These are phyloP conservation scores for Colletotrichum sp. DNA, from an alignment of 2,329 filamentous ascomycete genomes.

Conservation along the genomic window DNA sequence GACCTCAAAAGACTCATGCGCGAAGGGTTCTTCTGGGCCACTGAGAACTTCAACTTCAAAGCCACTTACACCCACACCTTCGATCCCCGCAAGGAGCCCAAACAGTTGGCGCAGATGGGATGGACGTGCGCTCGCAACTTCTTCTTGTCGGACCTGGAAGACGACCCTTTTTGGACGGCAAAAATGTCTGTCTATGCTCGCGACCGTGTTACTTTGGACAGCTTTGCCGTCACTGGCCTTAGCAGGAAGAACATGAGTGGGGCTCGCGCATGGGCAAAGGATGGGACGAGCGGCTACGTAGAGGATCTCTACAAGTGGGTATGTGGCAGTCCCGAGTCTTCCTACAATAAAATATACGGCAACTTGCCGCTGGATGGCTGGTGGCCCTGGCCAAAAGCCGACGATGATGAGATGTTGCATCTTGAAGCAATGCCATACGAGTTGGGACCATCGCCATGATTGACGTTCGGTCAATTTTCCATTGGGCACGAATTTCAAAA, in stretches of 20 bases:
- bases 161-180: not conserved
- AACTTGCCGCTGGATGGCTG: constrained; percentile 14
- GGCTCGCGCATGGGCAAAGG: not conserved
- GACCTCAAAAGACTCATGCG: not conserved
- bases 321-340: accelerated
- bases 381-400: constrained; percentile 15
- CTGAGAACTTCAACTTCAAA: not conserved
- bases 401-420: accelerated
- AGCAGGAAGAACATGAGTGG: not conserved
- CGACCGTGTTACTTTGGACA: not conserved
- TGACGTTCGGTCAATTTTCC: accelerated
- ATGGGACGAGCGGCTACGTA: accelerated
- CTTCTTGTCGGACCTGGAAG: not conserved
- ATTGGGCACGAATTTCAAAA: accelerated
- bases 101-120: accelerated
- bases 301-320: not conserved
- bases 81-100: not conserved
- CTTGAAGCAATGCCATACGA: not conserved
- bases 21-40: not conserved
- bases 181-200: not conserved
- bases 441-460: not conserved
- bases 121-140: not conserved
- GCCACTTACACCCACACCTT: not conserved
- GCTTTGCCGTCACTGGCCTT: not conserved
- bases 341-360: constrained; percentile 7